Evolutionary conservation across 2,329 filamentous ascomycete genomes (phyloP), one percentile per base, ranked within the genome.

Genomic region (Dactylellina leptospora): DNA sequence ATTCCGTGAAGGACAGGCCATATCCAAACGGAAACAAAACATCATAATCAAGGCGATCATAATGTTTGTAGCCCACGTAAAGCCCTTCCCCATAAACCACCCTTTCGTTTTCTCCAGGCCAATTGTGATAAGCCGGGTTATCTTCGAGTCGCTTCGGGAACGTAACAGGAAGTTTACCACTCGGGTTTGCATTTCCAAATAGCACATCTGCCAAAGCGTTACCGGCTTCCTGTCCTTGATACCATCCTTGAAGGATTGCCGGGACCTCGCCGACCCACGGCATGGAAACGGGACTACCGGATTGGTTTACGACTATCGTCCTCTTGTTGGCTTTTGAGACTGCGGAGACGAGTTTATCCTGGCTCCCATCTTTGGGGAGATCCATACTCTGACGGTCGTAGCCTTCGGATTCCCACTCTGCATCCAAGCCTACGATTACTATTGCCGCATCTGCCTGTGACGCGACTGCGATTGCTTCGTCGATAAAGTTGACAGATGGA

Each of bases 351-450:
- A 91, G 83, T 40, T 84, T 83, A 77, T 90, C 87, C 75, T 88
- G 85, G 78, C 81, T 85, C 45, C 81, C 85, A 62, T 84, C 81
- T 20, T 80, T 81, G 22, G 86, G 86, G 3, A 88, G 80, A 72
- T 86, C 84, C 85, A 88, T 85, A 62, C 81, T 85, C 66, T 83
- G 81, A 47, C 88, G 84, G 77, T 90, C 88, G 69, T 89, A 89
- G 0, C 88, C 88, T 78, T 91, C 89, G 1, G 88, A 89, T 77
- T 91, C 89, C 88, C 88, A 91, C 78, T 91, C 89, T 3, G 85
- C 85, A 77, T 91, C 88, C 0, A 91, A 82, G 0, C 89, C 89
- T 6, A 90, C 85, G 53, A 90, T 84, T 1, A 91, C 83, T 4
- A 91, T 81, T 1, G 88, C 88, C 13, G 89, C 85, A 76, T 91